These are phyloP conservation scores for Cyberlindnera lachancei DNA, from an alignment of 805 yeast genomes.

Conservation along the genomic window DNA sequence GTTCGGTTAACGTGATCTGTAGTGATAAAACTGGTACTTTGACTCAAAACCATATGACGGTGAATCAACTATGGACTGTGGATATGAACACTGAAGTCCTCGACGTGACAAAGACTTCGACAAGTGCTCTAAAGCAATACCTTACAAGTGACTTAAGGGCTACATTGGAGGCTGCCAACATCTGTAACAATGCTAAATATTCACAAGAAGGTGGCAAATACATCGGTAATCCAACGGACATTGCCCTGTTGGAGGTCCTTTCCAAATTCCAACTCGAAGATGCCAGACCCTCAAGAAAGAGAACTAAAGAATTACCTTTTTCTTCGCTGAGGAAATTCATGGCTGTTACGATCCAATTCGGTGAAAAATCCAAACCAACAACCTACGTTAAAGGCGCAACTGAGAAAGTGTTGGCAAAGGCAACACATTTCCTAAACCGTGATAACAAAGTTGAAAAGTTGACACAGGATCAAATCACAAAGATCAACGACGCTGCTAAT, in stretches of 20 bases:
- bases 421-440: constrained; percentile 50
- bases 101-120: constrained; percentile 38
- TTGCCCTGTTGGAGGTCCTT: constrained; percentile 76
- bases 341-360: constrained; percentile 70
- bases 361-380: constrained; percentile 47
- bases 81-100: constrained; percentile 41
- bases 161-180: constrained; percentile 56
- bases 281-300: constrained; percentile 47
- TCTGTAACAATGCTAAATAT: constrained; percentile 69
- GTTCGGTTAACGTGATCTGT: constrained; percentile 89
- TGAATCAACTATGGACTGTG: constrained; percentile 72
- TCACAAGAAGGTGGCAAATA: constrained; percentile 62
- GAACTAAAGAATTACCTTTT: constrained; percentile 75
- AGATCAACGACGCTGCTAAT: constrained; percentile 51
- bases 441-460: constrained; percentile 56
- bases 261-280: constrained; percentile 68
- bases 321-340: constrained; percentile 78
- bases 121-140: constrained; percentile 32
- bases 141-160: constrained; percentile 48
- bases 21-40: constrained; percentile 89
- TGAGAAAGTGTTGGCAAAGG: constrained; percentile 60
- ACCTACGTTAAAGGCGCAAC: constrained; percentile 86
- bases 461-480: constrained; percentile 38
- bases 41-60: constrained; percentile 89
- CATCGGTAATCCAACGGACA: constrained; percentile 92